Conservation (phyloP, 805 yeast species). For the Candida verbasci region DNA sequence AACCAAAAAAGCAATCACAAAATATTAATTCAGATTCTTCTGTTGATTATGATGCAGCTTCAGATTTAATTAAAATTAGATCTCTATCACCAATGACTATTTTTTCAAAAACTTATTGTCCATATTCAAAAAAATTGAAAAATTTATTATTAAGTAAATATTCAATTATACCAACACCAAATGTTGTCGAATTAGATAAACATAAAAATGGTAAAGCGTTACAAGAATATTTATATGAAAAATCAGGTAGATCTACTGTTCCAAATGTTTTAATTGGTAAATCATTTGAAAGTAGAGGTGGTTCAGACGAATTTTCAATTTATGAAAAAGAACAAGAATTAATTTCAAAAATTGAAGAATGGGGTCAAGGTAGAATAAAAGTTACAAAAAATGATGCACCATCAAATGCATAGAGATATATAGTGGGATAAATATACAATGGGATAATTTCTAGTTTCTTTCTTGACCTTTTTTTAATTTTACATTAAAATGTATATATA, state of each 20-base stretch:
- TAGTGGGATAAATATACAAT: neutral
- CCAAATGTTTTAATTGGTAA: constrained; percentile 83
- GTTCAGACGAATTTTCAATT: constrained; percentile 72
- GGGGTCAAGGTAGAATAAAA: constrained; percentile 56
- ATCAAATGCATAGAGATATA: constrained; percentile 36
- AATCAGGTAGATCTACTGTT: constrained; percentile 80
- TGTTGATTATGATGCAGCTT: constrained; percentile 22
- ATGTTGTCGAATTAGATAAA: constrained; percentile 75
- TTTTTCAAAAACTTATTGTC: constrained; percentile 59
- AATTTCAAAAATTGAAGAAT: constrained; percentile 45
- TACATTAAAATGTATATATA: constrained; percentile 7
- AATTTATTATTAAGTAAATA: constrained; percentile 58
- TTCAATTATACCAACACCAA: constrained; percentile 66
- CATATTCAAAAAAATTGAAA: constrained; percentile 72
- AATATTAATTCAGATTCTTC: constrained; percentile 7
- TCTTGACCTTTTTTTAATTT: constrained; percentile 9
- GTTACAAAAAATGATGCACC: constrained; percentile 52
- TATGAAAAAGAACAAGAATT: constrained; percentile 58
- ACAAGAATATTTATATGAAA: constrained; percentile 63
- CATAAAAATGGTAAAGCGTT: constrained; percentile 72
- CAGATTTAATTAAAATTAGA: constrained; percentile 51
- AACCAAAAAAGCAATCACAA: neutral
- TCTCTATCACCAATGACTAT: constrained; percentile 61
- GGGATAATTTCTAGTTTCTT: neutral
- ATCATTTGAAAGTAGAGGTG: constrained; percentile 64